A percentile compares a stretch with the other conserved stretches of the same genome.
phyloP scores from a whole-genome alignment of 495 filamentous ascomycete genomes.

The Trypethelium eluteriae region DNA sequence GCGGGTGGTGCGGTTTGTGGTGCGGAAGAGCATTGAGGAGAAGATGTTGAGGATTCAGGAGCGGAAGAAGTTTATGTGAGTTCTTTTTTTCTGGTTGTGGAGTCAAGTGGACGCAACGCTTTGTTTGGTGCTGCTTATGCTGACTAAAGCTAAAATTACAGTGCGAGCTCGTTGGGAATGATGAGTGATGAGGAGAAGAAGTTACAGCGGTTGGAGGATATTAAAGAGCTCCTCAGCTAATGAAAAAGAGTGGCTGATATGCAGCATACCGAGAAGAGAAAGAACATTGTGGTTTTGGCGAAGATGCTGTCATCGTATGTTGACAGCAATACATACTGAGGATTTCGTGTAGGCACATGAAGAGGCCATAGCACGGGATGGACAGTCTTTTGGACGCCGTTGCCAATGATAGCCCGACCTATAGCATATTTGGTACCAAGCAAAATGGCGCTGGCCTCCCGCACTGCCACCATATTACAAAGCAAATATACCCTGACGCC shows the following conservation, averaged over 20 bases:
- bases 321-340: too few relatives aligned
- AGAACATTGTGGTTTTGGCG: neutral
- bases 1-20: conserved; percentile 75
- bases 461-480: neutral
- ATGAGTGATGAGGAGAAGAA: conserved; percentile 91
- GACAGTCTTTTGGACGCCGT: too few relatives aligned
- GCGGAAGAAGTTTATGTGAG: conserved; percentile 89
- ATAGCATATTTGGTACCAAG: too few relatives aligned
- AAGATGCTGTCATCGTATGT: too few relatives aligned
- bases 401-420: too few relatives aligned
- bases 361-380: too few relatives aligned
- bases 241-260: neutral
- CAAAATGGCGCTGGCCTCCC: too few relatives aligned
- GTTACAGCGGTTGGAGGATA: conserved; percentile 84
- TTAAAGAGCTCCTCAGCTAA: conserved; percentile 81
- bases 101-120: neutral
- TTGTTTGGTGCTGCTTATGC: neutral
- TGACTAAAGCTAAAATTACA: conserved; percentile 35
- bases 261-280: neutral
- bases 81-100: conserved; percentile 13
- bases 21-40: conserved; percentile 84
- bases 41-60: conserved; percentile 93
- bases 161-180: conserved; percentile 86
- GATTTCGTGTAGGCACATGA: too few relatives aligned
- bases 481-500: neutral